These are phyloP conservation scores for Xylaria bambusicola DNA, from an alignment of 495 filamentous ascomycete genomes.

Conservation along the genomic window DNA sequence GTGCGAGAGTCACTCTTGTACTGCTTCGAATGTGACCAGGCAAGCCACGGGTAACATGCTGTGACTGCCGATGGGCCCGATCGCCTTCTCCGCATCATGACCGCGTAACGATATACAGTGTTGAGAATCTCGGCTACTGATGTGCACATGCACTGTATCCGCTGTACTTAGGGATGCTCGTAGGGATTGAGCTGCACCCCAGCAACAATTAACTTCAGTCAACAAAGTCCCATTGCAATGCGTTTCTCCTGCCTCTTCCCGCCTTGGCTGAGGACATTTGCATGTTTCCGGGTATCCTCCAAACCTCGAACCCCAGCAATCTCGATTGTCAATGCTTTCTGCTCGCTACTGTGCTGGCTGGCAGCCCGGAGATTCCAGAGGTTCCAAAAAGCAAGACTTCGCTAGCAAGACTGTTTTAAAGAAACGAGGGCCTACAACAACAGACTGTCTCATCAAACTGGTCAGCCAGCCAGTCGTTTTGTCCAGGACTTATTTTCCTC, in stretches of 20 bases:
- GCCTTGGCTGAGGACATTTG: neutral
- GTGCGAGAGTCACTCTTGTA: too few relatives aligned
- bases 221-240: constrained; percentile 6
- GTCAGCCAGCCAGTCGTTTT: constrained; percentile 7
- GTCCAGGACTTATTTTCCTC: constrained; percentile 9
- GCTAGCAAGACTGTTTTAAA: constrained; percentile 10
- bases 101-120: neutral
- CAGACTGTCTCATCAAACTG: neutral
- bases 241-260: constrained; percentile 3
- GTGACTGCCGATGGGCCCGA: constrained; percentile 12
- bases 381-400: constrained; percentile 4
- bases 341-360: too few relatives aligned
- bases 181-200: neutral
- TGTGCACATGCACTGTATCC: neutral
- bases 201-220: constrained; percentile 1
- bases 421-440: neutral
- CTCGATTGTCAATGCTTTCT: constrained; percentile 11
- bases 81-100: neutral
- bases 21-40: too few relatives aligned
- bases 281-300: neutral
- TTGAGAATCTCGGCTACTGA: neutral
- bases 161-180: too few relatives aligned
- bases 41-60: constrained; percentile 5
- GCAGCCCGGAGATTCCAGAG: constrained; percentile 6
- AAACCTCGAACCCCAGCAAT: constrained; percentile 5